Conservation (phyloP, 768 basidiomycete genomes). For the Lanmaoa rubissima region DNA sequence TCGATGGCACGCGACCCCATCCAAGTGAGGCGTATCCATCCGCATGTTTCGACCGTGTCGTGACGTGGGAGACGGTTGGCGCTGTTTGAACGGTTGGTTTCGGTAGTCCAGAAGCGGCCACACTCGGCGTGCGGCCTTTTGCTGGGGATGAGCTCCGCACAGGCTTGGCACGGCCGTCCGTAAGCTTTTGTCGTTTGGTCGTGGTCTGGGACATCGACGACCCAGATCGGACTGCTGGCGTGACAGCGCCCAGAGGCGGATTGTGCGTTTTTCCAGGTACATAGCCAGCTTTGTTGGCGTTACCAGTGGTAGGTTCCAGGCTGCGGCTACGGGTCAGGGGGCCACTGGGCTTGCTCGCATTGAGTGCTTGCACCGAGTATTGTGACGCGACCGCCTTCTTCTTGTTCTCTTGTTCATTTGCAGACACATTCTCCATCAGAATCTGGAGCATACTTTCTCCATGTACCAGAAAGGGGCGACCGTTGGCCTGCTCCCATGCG, state of each 20-base stretch:
- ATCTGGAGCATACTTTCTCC: constrained; percentile 79
- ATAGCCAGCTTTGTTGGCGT: constrained; percentile 20
- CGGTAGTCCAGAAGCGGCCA: constrained; percentile 14
- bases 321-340: constrained; percentile 28
- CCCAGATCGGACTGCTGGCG: constrained; percentile 58
- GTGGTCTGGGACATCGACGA: constrained; percentile 43
- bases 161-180: constrained; percentile 35
- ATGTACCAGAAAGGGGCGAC: constrained; percentile 77
- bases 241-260: constrained; percentile 40
- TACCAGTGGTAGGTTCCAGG: constrained; percentile 21
- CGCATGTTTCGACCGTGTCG: constrained; percentile 27
- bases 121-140: constrained; percentile 30
- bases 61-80: constrained; percentile 12
- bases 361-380: constrained; percentile 32
- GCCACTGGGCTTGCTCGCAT: constrained; percentile 15
- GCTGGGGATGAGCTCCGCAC: constrained; percentile 25
- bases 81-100: constrained; percentile 4
- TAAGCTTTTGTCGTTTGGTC: constrained; percentile 61
- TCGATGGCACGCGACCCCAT: constrained; percentile 36
- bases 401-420: constrained; percentile 80
- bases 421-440: constrained; percentile 69
- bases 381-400: constrained; percentile 44
- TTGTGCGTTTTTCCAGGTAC: constrained; percentile 32
- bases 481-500: constrained; percentile 78
- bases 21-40: constrained; percentile 30